phyloP scores from a whole-genome alignment of 2,329 filamentous ascomycete species.

The Proliferodiscus dingleyae region DNA sequence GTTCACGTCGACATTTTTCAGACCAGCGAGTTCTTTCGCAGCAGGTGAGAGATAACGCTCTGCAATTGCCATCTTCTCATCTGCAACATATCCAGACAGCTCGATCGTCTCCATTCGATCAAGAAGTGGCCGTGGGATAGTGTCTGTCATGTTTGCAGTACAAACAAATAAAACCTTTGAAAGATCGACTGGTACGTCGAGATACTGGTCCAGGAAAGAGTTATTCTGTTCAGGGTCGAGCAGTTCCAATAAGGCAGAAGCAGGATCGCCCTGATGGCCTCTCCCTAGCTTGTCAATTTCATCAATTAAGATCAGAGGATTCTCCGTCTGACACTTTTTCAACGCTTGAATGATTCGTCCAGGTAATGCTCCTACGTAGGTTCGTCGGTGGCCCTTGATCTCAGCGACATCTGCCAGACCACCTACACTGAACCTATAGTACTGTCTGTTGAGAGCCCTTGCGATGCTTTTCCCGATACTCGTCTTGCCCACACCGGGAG shows the following conservation, averaged over 20 bases:
- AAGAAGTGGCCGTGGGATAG: conserved; percentile 86
- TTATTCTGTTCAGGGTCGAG: conserved; percentile 96
- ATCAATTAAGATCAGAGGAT: conserved; percentile 92
- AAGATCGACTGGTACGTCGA: conserved; percentile 95
- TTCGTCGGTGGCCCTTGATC: conserved; percentile 95
- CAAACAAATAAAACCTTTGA: conserved; percentile 98
- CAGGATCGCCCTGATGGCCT: conserved; percentile 93
- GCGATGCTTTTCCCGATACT: conserved; percentile 99
- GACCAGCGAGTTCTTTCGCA: conserved; percentile 87
- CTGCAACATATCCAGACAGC: conserved; percentile 90
- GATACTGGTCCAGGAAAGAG: conserved; percentile 96
- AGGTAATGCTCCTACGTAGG: conserved; percentile 91
- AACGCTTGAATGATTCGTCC: conserved; percentile 96
- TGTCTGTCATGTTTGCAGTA: conserved; percentile 98
- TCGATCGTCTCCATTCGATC: conserved; percentile 98
- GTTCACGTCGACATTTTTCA: conserved; percentile 87
- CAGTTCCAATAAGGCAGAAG: conserved; percentile 86
- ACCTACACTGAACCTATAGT: conserved; percentile 97
- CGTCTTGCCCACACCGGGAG: conserved; percentile 96
- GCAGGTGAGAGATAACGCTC: conserved; percentile 87
- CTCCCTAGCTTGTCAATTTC: conserved; percentile 98
- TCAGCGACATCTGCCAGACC: conserved; percentile 96
- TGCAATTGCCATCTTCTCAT: conserved; percentile 98
- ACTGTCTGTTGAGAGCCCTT: conserved; percentile 87
- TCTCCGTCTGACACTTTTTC: conserved; percentile 99